Evolutionary conservation across 2,329 filamentous ascomycete genomes (phyloP), one percentile per base, ranked within the genome.

Genomic region (Periconia sp.): DNA sequence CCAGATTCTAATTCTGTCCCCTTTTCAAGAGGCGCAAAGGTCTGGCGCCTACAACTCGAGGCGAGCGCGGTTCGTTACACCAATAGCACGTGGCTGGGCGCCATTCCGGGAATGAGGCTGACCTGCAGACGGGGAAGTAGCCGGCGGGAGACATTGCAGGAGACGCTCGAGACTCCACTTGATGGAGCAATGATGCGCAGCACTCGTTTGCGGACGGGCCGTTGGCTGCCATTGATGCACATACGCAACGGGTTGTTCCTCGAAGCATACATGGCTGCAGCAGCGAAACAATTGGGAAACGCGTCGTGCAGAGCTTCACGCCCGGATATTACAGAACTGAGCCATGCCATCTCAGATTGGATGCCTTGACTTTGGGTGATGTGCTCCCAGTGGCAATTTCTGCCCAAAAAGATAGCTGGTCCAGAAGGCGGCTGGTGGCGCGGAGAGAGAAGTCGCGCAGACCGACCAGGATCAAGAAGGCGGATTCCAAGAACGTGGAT

Each of bases 401-500:
- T 13, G 25, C 25, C 25, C 11, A 11, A 28, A 35, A 23, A 21
- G 17, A 4, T 13, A n/a, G 8, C 17, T 21, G 10, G 5, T 8
- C 17, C 21, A 15, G 5, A 17, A 23, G 46, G 47, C 45, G 40
- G 47, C 43, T 35, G 40, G 25, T 51, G 42, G 42, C 33, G 29
- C 39, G 3, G 26, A 29, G 10, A 4, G 6, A 7, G 37, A 17
- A 12, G n/a, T 17, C 11, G 13, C 8, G 17, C n/a, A 19, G 17
- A 12, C 25, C 25, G 13, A 12, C 16, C 22, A 21, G 22, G 10
- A 12, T 16, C 25, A 21, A 21, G 29, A 34, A 44, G 51, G 51
- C 43, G 49, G 52, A 42, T 60, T 54, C 59, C 56, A 44, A 51
- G 44, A 34, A 37, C 15, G n/a, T 50, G 57, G 56, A 50, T 51